Percentiles rank a stretch among this genome's conserved stretches.
Conservation (phyloP, 2,329 filamentous ascomycete species). For the Rhytidhysteron rufulum region DNA sequence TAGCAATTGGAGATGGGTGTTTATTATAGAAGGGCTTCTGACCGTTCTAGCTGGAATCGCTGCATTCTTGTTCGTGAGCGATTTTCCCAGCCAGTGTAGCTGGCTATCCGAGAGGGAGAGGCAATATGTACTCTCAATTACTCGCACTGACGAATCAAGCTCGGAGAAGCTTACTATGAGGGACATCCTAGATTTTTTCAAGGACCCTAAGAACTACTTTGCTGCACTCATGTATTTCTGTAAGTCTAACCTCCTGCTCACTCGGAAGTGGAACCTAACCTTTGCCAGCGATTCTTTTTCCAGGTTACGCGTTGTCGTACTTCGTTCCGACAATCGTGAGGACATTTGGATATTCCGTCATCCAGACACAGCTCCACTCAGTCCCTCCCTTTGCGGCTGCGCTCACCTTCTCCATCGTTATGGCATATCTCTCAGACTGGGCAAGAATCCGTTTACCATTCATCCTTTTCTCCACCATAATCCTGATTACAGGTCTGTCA, state of each 20-base stretch:
- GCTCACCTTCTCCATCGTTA: conserved; percentile 6
- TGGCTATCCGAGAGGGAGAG: conserved; percentile 51
- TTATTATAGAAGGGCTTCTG: conserved; percentile 13
- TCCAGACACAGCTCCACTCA: conserved; percentile 30
- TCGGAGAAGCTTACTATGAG: too few relatives aligned
- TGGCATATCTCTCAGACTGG: conserved; percentile 11
- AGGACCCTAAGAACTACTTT: conserved; percentile 29
- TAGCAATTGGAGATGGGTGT: conserved; percentile 14
- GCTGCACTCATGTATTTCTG: conserved; percentile 58
- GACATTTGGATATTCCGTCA: conserved; percentile 25
- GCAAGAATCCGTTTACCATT: conserved; percentile 9
- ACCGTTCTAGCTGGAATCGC: conserved; percentile 10
- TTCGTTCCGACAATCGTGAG: conserved; percentile 41
- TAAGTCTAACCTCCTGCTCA: neutral
- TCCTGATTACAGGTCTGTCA: conserved; percentile 12
- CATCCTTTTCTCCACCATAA: conserved; percentile 9
- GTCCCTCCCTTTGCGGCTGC: conserved; percentile 31
- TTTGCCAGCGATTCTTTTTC: conserved; percentile 30
- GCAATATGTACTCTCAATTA: conserved; percentile 38
- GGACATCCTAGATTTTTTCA: conserved; percentile 39
- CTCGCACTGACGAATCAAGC: too few relatives aligned
- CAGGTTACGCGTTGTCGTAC: conserved; percentile 28
- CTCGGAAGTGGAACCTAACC: neutral
- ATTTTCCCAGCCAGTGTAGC: conserved; percentile 55
- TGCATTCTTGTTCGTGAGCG: conserved; percentile 53